Base-by-base conservation (phyloP, 345 rosid genomes). In the Rhizophora apiculata region DNA sequence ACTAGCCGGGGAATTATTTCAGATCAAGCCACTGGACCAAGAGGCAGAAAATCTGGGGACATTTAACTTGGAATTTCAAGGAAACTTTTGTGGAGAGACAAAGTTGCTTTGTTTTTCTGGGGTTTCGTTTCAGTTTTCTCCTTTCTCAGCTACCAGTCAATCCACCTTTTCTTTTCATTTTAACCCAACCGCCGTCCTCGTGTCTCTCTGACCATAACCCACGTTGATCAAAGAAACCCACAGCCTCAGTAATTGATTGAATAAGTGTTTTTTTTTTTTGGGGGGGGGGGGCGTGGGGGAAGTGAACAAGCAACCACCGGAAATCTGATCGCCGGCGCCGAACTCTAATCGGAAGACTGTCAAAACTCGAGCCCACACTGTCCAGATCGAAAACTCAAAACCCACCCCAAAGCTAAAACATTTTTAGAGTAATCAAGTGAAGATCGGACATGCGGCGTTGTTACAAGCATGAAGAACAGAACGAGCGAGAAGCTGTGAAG, bases 131-230 rank as follows among this genome's bases (percentile, higher is more conserved):
- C 7, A 46, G 56, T 66, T 63, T 58, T 57, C 26, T n/a, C 36
- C 52, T 70, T 54, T 63, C 72, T 54, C 72, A 85, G 84, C 96
- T 84, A 87, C 92, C 92, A 80, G 93, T 93, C 98, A 90, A 88
- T 73, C 83, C 51, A 51, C 69, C 80, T 77, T 82, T 76, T 68
- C 65, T 49, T 39, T 53, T 60, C 26, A 52, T 48, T 52, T 57
- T 24, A 65, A 81, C 78, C 78, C 79, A 88, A 82, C 92, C 73
- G 84, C 82, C 86, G 70, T 79, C 83, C 76, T 76, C 73, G 65
- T 68, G 67, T 60, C 56, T 71, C 68, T 77, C 86, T 78, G 81
- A 81, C 85, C 67, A 65, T 72, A 76, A 60, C 63, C 81, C 82
- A 82, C 86, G 74, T 53, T 78, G 81, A 83, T 81, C 88, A 39